Evolutionary conservation across 1,139 yeast species (phyloP).

Genomic region (Blastobotrys illinoisensis): DNA sequence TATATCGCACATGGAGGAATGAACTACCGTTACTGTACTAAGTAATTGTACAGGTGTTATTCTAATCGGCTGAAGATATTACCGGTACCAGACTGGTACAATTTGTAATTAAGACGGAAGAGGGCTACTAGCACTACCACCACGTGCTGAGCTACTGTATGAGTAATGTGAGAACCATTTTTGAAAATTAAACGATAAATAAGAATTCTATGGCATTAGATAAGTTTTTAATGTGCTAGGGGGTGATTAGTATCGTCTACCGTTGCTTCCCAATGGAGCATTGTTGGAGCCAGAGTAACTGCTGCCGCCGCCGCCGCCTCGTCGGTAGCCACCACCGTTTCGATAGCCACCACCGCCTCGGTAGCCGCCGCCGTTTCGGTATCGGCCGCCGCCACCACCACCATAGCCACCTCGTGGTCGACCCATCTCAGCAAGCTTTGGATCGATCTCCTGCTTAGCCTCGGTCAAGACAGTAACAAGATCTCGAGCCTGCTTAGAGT

Average conservation of each 20-base stretch:
- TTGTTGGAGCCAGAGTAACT: constrained; percentile 28
- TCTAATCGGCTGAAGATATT: too few species aligned
- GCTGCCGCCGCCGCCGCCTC: constrained; percentile 31
- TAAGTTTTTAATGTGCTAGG: neutral
- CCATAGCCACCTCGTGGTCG: constrained; percentile 44
- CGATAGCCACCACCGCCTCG: constrained; percentile 47
- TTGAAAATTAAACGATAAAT: constrained; percentile 2
- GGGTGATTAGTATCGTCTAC: constrained; percentile 18
- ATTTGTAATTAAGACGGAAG: too few species aligned
- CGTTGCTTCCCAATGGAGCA: constrained; percentile 26
- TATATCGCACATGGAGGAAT: too few species aligned
- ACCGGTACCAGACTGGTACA: too few species aligned
- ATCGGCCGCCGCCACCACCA: constrained; percentile 48
- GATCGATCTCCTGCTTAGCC: constrained; percentile 82
- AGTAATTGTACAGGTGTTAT: too few species aligned
- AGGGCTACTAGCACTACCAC: too few species aligned
- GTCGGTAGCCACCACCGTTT: constrained; percentile 37
- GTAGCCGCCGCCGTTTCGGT: constrained; percentile 56
- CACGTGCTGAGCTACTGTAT: too few species aligned
- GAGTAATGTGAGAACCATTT: neutral
- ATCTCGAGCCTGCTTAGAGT: constrained; percentile 85
- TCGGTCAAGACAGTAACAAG: constrained; percentile 87
- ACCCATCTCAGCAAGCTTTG: constrained; percentile 45
- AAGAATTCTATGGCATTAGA: neutral
- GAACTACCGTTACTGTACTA: too few species aligned